phyloP scores from a whole-genome alignment of 306 rosid genomes.

The Trifolium fragiferum region DNA sequence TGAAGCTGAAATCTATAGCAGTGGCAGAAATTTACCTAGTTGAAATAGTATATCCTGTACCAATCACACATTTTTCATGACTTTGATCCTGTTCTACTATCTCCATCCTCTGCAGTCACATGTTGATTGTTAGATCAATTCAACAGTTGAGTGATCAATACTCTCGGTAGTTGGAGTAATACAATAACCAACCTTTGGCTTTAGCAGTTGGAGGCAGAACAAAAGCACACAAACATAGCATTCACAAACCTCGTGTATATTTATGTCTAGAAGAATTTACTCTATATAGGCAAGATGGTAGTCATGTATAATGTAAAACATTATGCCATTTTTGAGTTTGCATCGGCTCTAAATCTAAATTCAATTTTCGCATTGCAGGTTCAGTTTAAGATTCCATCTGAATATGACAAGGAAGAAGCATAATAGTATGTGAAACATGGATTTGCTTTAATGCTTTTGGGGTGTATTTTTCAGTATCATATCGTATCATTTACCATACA shows the following conservation, averaged over 20 bases:
- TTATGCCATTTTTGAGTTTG: conserved; percentile 4
- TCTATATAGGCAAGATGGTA: not conserved
- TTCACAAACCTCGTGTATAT: not conserved
- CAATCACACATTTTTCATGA: not conserved
- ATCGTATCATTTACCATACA: not conserved
- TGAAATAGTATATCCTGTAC: conserved; percentile 1
- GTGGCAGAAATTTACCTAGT: not conserved
- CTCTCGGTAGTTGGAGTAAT: not conserved
- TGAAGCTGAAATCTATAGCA: not conserved
- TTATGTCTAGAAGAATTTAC: conserved; percentile 5
- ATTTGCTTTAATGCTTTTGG: not conserved
- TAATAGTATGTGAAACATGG: not conserved
- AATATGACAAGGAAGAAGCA: conserved; percentile 30
- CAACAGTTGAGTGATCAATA: not conserved
- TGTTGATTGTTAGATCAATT: not conserved
- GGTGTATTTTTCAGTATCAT: not conserved
- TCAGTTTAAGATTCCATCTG: conserved; percentile 2
- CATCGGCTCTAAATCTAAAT: not conserved
- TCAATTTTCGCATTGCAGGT: not conserved
- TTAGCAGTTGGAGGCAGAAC: not conserved
- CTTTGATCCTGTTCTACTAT: not conserved
- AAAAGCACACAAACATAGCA: not conserved
- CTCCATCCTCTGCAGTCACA: not conserved
- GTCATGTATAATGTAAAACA: not conserved
- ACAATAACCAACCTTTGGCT: not conserved